Base-by-base conservation (phyloP, 495 filamentous ascomycete genomes). In the Podospora bellae-mahoneyi region DNA sequence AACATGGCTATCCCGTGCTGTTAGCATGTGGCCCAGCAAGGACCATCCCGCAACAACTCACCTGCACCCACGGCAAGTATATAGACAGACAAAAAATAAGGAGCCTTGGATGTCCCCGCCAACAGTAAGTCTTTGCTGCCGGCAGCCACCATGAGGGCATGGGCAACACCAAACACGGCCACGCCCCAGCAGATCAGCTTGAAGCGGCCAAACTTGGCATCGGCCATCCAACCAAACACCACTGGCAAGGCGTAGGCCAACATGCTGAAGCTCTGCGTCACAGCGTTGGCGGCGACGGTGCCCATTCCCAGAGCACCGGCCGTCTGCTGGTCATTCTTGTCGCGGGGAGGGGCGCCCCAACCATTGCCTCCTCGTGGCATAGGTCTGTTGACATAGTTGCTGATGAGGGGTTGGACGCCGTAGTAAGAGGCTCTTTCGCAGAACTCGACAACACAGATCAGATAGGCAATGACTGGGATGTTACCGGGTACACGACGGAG, bases 1-100 rank as follows among this genome's bases (percentile, higher is more conserved):
- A 90, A 83, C 80, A 85, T 83, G 66, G 80, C 83, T 78, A 64
- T 20, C 32, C 66, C 39, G 2, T 48, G 39, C 5, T 9, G 39
- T 48, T 48, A 48, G 39, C 39, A 48, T 48, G 5, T 13, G 39
- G 39, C 15, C 13, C 9, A 13, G 18, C 39, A 48, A 2, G 39
- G 39, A 48, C 39, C 39, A 48, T 13, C 0, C 39, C 2, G 2
- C 2, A 5, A n/a, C 61, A 60, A 89, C 79, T 89, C 86, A 82
- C 92, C 92, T 61, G 87, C 84, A 66, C 88, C 88, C 55, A 90
- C 64, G 23, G 85, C 81, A 15, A 90, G 82, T 64, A 88, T 80
- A 68, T 88, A 80, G 16, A 90, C 77, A 5, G 83, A 82, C 39
- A 89, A 68, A 68, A 89, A 84, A 72, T 85, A 90, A 6, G 87